These are phyloP conservation scores for Vitis amurensis DNA, from an alignment of 164 flowering plant genomes.

Conservation along the genomic window DNA sequence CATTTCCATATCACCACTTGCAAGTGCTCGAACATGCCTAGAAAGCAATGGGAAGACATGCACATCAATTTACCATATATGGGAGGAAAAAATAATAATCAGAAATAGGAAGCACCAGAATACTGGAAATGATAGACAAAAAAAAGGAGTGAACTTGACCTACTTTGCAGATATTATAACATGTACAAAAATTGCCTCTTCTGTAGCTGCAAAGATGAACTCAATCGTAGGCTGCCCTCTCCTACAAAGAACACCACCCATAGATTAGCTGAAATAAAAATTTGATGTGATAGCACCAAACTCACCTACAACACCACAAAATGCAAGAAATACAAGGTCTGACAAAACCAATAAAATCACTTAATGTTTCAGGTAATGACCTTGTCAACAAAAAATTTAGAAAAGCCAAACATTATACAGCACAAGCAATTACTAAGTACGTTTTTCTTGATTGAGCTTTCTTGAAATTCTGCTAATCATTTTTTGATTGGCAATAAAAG, in stretches of 20 bases:
- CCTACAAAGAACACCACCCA: slow-evolving; percentile 43
- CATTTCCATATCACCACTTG: slow-evolving; percentile 68
- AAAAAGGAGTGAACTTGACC: slow-evolving; percentile 23
- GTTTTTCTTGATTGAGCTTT: no score
- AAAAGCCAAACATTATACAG: no score
- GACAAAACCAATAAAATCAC: no score
- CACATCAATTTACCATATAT: slow-evolving; percentile 8
- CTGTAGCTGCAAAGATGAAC: slow-evolving; percentile 88
- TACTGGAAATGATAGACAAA: slow-evolving; percentile 3
- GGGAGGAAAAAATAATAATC: background rate
- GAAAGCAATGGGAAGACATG: slow-evolving; percentile 7
- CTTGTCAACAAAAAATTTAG: no score
- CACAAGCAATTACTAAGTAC: no score
- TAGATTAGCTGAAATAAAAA: background rate
- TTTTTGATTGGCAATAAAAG: no score
- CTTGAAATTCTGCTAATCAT: no score
- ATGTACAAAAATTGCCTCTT: slow-evolving; percentile 89
- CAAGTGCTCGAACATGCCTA: slow-evolving; percentile 79
- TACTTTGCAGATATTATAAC: slow-evolving; percentile 83
- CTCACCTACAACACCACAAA: background rate
- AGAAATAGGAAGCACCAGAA: slow-evolving; percentile 2
- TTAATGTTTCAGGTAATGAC: no score
- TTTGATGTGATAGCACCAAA: background rate
- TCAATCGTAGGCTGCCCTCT: slow-evolving; percentile 81
- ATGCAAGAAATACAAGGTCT: no score